Base-by-base conservation (phyloP, 2,329 filamentous ascomycete species). In the Talaromyces sp. region DNA sequence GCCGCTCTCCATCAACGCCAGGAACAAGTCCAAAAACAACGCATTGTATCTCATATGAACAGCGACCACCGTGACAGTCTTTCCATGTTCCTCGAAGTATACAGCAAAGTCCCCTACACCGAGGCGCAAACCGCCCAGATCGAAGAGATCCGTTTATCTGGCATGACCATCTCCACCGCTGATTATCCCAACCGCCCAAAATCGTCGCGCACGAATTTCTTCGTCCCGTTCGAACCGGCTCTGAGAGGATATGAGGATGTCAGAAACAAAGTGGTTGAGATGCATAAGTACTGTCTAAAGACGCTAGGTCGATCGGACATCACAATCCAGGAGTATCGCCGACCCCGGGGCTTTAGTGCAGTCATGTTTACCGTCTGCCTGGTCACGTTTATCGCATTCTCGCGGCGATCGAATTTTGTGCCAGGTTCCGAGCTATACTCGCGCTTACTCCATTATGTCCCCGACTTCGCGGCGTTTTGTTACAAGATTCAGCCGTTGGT, bases 1-100 rank as follows among this genome's bases (percentile, higher is more conserved):
- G 3, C 3, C 3, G 27, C 27, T 31, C 43, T 52, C n/a, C 35
- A 43, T 19, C 47, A 62, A 41, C 33, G 37, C 50, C 61, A 63
- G 33, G 64, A 66, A n/a, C 59, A 66, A 49, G 14, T 27, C 45
- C 82, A 80, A 0, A 87, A 87, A 73, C 72, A 82, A 65, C 86
- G 88, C 66, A 89, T 92, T 76, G 86, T 94, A 73, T 83, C 83
- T 39, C 93, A 97, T 82, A 95, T 97, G 91, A 97, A 97, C 80
- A 81, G 82, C 50, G 90, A 94, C 77, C 94, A 97, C 79, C 81
- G 84, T 60, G 84, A 87, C 70, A 91, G 92, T 65, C 87, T 97
- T 59, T 81, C 85, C 65, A 85, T 90, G 73, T 96, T 93, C 78
- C 86, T 96, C n/a, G 88, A 88, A 68, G 86, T 92, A 76, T 92